These are phyloP conservation scores for Dissophora ornata DNA, from an alignment of 192 early-diverging fungal genomes.

Conservation along the genomic window DNA sequence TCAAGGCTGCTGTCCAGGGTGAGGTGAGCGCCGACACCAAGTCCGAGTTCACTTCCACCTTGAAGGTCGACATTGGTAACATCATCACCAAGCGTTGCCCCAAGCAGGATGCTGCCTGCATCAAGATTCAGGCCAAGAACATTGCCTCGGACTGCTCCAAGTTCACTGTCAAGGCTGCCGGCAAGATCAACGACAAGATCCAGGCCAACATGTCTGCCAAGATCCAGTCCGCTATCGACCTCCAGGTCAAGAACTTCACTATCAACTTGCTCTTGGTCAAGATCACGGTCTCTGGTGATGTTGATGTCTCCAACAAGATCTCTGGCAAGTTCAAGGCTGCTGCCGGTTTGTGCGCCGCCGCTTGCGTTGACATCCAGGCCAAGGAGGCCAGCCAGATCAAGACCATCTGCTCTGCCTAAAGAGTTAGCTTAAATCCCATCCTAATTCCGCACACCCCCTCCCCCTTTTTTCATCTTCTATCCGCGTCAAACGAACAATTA, in stretches of 20 bases:
- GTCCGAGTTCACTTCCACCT: constrained; percentile 42
- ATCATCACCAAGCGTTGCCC: constrained; percentile 50
- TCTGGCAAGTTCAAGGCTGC: constrained; percentile 41
- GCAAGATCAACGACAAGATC: constrained; percentile 38
- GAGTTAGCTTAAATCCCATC: not conserved
- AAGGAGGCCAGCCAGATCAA: constrained; percentile 41
- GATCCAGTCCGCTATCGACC: constrained; percentile 45
- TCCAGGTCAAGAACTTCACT: constrained; percentile 53
- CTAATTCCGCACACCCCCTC: not conserved
- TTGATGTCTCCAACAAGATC: constrained; percentile 28
- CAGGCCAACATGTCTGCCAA: constrained; percentile 30
- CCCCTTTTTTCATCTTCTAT: not conserved
- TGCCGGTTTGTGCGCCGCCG: constrained; percentile 29
- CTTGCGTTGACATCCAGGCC: constrained; percentile 31
- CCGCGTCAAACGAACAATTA: no score
- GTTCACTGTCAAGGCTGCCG: constrained; percentile 50
- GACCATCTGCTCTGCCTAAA: constrained; percentile 33
- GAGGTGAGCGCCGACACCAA: constrained; percentile 50
- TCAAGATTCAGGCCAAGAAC: constrained; percentile 38
- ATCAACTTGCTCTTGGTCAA: constrained; percentile 50
- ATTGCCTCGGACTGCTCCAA: constrained; percentile 44
- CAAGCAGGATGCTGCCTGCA: constrained; percentile 40
- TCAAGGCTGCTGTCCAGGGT: constrained; percentile 52
- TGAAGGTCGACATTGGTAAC: constrained; percentile 46
- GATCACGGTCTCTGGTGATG: constrained; percentile 41